phyloP scores from a whole-genome alignment of 371 early-diverging fungal species.

The Funneliformis caledonium region DNA sequence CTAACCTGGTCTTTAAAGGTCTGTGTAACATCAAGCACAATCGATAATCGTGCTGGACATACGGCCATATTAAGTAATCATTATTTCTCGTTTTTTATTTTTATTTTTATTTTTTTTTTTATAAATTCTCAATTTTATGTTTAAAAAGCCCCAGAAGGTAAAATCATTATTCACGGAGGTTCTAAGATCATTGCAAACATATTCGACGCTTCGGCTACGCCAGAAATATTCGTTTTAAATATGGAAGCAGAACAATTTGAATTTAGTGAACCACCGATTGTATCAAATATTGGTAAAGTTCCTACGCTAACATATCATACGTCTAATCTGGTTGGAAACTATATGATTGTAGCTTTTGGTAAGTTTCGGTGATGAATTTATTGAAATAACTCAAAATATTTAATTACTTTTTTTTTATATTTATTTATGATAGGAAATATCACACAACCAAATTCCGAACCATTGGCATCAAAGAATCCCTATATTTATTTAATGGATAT shows the following conservation, averaged over 20 bases:
- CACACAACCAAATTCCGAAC: too few species aligned
- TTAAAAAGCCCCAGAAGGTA: background rate
- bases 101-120: too few species aligned
- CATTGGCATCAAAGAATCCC: too few species aligned
- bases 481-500: too few species aligned
- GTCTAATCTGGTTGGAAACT: background rate
- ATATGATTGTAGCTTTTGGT: background rate
- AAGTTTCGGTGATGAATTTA: background rate
- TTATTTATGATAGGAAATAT: too few species aligned
- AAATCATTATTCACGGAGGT: background rate
- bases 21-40: background rate
- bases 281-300: background rate
- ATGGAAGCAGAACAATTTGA: background rate
- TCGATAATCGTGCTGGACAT: background rate
- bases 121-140: background rate
- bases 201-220: background rate
- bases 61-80: conserved; percentile 1
- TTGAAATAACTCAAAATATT: too few species aligned
- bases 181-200: background rate
- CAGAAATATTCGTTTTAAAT: background rate
- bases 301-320: background rate
- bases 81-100: too few species aligned
- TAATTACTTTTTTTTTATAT: too few species aligned
- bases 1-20: background rate
- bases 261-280: background rate